Conservation (phyloP, 2,329 filamentous ascomycete genomes). For the Parastagonospora nodorum region DNA sequence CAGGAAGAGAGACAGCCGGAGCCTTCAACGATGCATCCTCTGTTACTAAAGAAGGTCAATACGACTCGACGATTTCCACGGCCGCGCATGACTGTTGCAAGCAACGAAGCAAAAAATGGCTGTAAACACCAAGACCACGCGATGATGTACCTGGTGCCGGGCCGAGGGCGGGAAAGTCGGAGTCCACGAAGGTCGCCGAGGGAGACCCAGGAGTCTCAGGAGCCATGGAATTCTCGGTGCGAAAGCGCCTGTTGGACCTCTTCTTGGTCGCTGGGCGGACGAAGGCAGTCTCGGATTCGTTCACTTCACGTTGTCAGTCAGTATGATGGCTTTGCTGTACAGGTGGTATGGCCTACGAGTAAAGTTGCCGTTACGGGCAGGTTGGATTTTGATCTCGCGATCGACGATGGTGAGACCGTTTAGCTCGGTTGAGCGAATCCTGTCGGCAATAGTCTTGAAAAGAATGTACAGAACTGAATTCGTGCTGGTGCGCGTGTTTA, state of each 20-base stretch:
- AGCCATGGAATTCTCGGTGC: neutral
- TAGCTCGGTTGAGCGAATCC: neutral
- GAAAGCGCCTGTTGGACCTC: neutral
- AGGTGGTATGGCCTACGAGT: neutral
- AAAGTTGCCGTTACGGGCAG: neutral
- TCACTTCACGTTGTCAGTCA: neutral
- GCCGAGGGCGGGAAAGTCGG: neutral
- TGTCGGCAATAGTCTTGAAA: neutral
- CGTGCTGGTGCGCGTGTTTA: neutral
- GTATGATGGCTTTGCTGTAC: neutral
- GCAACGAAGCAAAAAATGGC: neutral
- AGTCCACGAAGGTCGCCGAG: neutral
- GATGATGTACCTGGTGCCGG: neutral
- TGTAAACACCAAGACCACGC: neutral
- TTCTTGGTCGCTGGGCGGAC: neutral
- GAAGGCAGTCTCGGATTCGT: neutral
- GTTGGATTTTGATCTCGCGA: slow-evolving; percentile 1
- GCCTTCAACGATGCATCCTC: too few species aligned
- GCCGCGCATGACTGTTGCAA: neutral
- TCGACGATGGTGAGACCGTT: neutral
- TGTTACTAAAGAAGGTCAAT: neutral
- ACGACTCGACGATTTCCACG: neutral
- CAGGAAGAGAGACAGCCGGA: too few species aligned
- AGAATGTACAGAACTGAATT: slow-evolving; percentile 1
- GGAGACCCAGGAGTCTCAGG: neutral